Evolutionary conservation across 345 rosid species (phyloP), one percentile per base, ranked within the genome.

Genomic region (Populus tremula): DNA sequence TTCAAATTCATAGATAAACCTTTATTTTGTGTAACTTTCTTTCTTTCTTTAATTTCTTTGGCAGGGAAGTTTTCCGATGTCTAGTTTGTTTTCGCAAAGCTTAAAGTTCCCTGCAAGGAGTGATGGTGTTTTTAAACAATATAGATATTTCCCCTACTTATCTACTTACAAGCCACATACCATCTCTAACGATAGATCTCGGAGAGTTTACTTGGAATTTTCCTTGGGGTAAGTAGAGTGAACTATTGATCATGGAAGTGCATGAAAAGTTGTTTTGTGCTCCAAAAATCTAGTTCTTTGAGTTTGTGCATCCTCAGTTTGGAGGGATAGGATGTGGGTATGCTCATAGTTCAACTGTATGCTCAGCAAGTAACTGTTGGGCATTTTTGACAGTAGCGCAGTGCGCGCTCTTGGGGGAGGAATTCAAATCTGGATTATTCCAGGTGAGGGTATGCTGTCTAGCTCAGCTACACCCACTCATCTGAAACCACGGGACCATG

Each of bases 151-250:
- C 47, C 99, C 99, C 39, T 77, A 87, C 70, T 38, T 96, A 77
- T 87, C 85, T 78, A 71, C 77, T 67, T 81, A 79, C 77, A 90
- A 84, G 78, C 87, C 90, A 8, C 84, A 73, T 62, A 70, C 77
- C 69, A 61, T 31, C 18, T 83, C 78, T 33, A 76, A 67, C 5
- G 84, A 87, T 23, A 86, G 89, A 80, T 85, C 89, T 76, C 92
- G 98, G n/a, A 88, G 91, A 87, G 89, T 96, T 84, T 71, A 93
- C 89, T 84, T 96, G 85, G 94, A 96, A 79, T 89, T 96, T 83
- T 90, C 95, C 82, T 72, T 93, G 59, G 99, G 99, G 99, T 93
- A 65, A 87, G 99, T 84, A 43, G 21, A 67, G 50, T 67, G 20
- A 41, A 23, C 29, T 59, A 31, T 69, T 80, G 72, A 45, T 67